A percentile compares a stretch with the other conserved stretches of the same genome.
Evolutionary conservation across 495 filamentous ascomycete genomes (phyloP).

Genomic region (Daldinia loculata): DNA sequence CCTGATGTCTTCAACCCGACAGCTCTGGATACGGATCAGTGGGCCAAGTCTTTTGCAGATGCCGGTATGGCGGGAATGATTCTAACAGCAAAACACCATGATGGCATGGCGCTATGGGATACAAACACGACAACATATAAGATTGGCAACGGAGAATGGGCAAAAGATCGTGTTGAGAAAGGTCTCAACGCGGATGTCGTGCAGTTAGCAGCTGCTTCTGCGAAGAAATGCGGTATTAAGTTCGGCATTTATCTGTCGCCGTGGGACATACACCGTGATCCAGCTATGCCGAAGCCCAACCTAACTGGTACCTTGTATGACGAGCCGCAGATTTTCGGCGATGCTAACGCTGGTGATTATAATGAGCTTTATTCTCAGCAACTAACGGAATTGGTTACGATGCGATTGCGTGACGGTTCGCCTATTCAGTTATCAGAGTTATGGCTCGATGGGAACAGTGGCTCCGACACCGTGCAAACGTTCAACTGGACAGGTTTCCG

Average conservation of each 20-base stretch:
- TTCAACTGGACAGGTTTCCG: slow-evolving; percentile 44
- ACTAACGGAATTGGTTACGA: slow-evolving; percentile 39
- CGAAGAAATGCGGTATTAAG: slow-evolving; percentile 42
- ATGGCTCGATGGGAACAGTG: slow-evolving; percentile 45
- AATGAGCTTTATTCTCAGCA: slow-evolving; percentile 42
- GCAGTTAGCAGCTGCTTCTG: slow-evolving; percentile 39
- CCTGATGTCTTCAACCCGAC: slow-evolving; percentile 42
- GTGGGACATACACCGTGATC: slow-evolving; percentile 45
- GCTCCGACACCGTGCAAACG: slow-evolving; percentile 40
- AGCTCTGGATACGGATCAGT: slow-evolving; percentile 43
- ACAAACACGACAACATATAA: slow-evolving; percentile 43
- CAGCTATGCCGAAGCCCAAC: slow-evolving; percentile 35
- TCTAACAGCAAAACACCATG: slow-evolving; percentile 44
- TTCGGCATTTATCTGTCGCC: slow-evolving; percentile 44
- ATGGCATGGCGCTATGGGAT: slow-evolving; percentile 44
- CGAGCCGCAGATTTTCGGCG: slow-evolving; percentile 51
- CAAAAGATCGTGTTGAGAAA: slow-evolving; percentile 22
- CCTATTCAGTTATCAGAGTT: slow-evolving; percentile 36
- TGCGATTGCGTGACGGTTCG: slow-evolving; percentile 32
- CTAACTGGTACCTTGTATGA: slow-evolving; percentile 38
- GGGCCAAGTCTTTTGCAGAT: slow-evolving; percentile 42
- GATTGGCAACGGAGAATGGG: slow-evolving; percentile 41
- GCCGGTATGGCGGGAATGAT: slow-evolving; percentile 45
- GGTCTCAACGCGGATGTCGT: slow-evolving; percentile 40
- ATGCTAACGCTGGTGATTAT: slow-evolving; percentile 54